Conservation (phyloP, 2,329 filamentous ascomycete genomes). For the Alternaria tenuissima region DNA sequence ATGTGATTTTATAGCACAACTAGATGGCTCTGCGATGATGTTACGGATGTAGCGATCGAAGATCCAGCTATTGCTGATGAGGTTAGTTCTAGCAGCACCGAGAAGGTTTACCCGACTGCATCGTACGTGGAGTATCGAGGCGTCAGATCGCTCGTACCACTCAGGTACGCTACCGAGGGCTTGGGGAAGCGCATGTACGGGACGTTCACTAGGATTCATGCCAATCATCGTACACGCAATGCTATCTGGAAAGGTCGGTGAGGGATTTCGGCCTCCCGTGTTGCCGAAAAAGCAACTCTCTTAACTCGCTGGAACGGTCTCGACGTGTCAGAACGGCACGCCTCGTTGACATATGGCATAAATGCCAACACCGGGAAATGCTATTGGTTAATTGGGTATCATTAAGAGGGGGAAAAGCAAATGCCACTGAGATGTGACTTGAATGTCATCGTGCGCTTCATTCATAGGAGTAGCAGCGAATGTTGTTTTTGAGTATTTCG, state of each 20-base stretch:
- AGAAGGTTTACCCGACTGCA: not conserved
- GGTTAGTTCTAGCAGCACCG: not conserved
- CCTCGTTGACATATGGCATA: not conserved
- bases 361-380: not conserved
- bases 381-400: not conserved
- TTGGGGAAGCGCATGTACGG: not conserved
- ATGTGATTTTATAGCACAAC: not conserved
- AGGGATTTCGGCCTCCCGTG: not conserved
- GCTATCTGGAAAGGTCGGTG: not conserved
- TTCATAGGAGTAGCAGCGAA: not conserved
- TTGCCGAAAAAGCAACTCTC: slow-evolving; percentile 1
- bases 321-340: not conserved
- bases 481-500: not conserved
- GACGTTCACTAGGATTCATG: not conserved
- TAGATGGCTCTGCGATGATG: not conserved
- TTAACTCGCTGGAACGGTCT: not conserved
- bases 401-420: not conserved
- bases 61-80: not conserved
- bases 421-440: not conserved
- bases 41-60: not conserved
- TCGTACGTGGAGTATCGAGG: not conserved
- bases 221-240: not conserved
- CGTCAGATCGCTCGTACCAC: not conserved
- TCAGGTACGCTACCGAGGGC: not conserved
- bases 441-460: not conserved